Base-by-base conservation (phyloP, 2,329 filamentous ascomycete species). In the Xylaria polymorpha region DNA sequence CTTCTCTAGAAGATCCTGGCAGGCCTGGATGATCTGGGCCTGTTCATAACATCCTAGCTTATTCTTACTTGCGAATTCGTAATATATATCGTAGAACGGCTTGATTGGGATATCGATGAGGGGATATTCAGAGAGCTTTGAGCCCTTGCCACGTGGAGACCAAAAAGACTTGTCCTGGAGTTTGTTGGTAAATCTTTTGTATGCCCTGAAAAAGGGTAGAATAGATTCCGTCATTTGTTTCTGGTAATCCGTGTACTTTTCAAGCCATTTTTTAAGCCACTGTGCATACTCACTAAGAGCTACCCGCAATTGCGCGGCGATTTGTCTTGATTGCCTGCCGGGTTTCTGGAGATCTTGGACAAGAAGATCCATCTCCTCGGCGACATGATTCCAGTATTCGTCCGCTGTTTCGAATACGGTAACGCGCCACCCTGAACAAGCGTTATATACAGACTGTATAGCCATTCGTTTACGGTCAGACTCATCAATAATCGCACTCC, bases 401-500 rank as follows among this genome's bases (percentile, higher is more conserved):
- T 7, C 12, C 14, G 5, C 18, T 9, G 29, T 53, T 53, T 53
- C 50, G 10, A 20, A 53, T 37, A 37, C 50, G 12, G 15, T 25
- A 53, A 53, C 35, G 14, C 29, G 14, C 50, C 50, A 53, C 4
- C 18, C 14, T 6, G 25, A 53, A n/a, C 50, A 53, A 53, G 29
- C 29, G 15, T 37, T 37, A 10, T 37, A 53, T n/a, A 37, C 50
- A 53, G 12, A 6, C 25, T 53, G 50, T 5, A 53, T 29, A 35
- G 50, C 50, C 14, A 53, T n/a, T 53, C 50, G 50, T 37, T 37
- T 29, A 18, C 18, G 29, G 35, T 53, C 50, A 37, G 50, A 35
- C 29, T 53, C 29, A 4, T 39, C 15, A 25, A 56, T 39, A 15
- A 39, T 22, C 9, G 35, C 53, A 41, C 32, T 41, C 53, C 53